These are phyloP conservation scores for Musa itinerans DNA, from an alignment of 176 grass and related monocot species.

Conservation along the genomic window DNA sequence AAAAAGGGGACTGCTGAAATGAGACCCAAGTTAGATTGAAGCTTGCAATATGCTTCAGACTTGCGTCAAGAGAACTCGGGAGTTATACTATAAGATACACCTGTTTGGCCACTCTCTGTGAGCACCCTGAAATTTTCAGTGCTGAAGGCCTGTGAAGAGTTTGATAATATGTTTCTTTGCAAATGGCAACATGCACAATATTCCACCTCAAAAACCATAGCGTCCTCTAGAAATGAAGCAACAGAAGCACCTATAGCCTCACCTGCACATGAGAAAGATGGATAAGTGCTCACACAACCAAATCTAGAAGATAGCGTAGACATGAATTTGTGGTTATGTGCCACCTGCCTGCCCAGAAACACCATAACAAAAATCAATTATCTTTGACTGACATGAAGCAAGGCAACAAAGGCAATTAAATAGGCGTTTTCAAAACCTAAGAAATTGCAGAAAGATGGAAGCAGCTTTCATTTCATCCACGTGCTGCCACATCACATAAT, in stretches of 20 bases:
- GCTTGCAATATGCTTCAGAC: background rate
- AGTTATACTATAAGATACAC: slow-evolving; percentile 6
- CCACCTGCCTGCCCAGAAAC: background rate
- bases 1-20: background rate
- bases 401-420: no score
- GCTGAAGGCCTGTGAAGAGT: slow-evolving; percentile 2
- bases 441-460: no score
- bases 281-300: background rate
- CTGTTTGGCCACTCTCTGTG: slow-evolving; percentile 29
- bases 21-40: no score
- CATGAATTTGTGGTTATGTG: background rate
- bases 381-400: no score
- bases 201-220: slow-evolving; percentile 17
- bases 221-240: slow-evolving; percentile 18
- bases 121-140: slow-evolving; percentile 28
- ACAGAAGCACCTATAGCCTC: slow-evolving; percentile 30
- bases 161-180: slow-evolving; percentile 25
- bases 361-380: no score
- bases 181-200: slow-evolving; percentile 35
- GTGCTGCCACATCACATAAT: no score
- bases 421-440: no score
- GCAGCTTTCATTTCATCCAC: no score
- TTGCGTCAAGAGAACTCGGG: background rate
- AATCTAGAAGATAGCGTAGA: background rate
- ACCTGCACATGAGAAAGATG: slow-evolving; percentile 17